Conservation (phyloP, 1,139 yeast species). For the Chernovozyma sophiae-reginae region DNA sequence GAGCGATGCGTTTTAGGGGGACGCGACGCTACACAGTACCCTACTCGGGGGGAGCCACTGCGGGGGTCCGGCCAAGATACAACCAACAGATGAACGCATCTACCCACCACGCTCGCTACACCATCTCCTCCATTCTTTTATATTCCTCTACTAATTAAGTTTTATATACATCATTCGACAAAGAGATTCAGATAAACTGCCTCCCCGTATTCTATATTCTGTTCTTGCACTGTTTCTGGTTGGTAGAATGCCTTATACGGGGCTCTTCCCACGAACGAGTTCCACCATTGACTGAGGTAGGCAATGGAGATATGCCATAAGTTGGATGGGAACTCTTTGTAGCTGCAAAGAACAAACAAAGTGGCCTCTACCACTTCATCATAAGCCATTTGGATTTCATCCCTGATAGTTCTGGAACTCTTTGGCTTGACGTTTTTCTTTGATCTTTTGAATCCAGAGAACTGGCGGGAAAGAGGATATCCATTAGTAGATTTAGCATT, state of each 20-base stretch:
- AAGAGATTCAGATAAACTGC: constrained; percentile 14
- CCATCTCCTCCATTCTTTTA: too few relatives aligned
- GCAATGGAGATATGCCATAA: constrained; percentile 48
- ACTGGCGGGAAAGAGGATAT: not conserved
- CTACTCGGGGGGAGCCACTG: too few relatives aligned
- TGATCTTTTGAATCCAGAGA: not conserved
- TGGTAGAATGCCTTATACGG: not conserved
- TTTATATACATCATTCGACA: constrained; percentile 7
- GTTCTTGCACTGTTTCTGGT: not conserved
- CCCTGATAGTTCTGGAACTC: constrained; percentile 22
- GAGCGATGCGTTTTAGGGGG: too few relatives aligned
- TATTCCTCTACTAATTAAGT: too few relatives aligned
- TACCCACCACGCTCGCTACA: not conserved
- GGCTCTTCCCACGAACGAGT: constrained; percentile 58
- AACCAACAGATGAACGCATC: not conserved
- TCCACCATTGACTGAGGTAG: constrained; percentile 62
- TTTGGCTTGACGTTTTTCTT: constrained; percentile 7
- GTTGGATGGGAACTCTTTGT: constrained; percentile 64
- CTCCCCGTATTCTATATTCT: constrained; percentile 8
- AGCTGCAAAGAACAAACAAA: constrained; percentile 62
- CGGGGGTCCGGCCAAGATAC: too few relatives aligned
- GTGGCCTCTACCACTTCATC: constrained; percentile 60
- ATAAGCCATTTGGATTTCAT: constrained; percentile 51
- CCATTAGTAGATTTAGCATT: not conserved
- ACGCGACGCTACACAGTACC: too few relatives aligned